Conservation (phyloP, 768 basidiomycete genomes). For the Leucocoprinus leucothites region DNA sequence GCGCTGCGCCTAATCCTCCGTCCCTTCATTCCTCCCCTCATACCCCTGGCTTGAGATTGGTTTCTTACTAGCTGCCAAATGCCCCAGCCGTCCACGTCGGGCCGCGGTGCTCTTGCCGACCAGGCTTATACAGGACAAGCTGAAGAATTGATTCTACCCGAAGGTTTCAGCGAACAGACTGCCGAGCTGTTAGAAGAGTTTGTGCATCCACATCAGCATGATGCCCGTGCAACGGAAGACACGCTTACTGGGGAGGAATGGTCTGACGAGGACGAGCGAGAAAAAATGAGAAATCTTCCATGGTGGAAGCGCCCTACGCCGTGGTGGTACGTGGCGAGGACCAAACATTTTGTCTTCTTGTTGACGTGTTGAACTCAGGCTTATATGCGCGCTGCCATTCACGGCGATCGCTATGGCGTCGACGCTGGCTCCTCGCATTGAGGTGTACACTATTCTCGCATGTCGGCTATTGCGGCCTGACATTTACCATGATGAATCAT, state of each 20-base stretch:
- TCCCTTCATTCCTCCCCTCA: not conserved
- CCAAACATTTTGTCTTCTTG: not conserved
- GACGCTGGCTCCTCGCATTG: constrained; percentile 66
- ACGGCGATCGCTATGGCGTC: constrained; percentile 51
- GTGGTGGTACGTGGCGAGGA: constrained; percentile 54
- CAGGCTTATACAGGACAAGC: constrained; percentile 25
- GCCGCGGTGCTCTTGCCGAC: constrained; percentile 7
- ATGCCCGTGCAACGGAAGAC: constrained; percentile 9
- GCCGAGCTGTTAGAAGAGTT: constrained; percentile 46
- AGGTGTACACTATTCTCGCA: constrained; percentile 70
- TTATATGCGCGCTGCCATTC: constrained; percentile 52
- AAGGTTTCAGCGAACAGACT: constrained; percentile 44
- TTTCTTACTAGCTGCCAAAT: not conserved
- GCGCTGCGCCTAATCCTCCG: not conserved
- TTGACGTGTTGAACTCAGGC: constrained; percentile 38
- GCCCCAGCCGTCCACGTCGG: not conserved
- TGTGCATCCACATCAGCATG: constrained; percentile 35
- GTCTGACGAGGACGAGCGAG: constrained; percentile 23
- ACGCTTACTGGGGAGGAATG: constrained; percentile 22
- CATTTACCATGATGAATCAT: constrained; percentile 27
- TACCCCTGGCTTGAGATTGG: not conserved
- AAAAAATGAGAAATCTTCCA: constrained; percentile 36
- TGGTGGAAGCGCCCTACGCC: constrained; percentile 80
- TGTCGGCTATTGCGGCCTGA: constrained; percentile 67
- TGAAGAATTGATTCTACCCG: constrained; percentile 39